Evolutionary conservation across 306 rosid genomes (phyloP).

Genomic region (Abrus pulchellus): DNA sequence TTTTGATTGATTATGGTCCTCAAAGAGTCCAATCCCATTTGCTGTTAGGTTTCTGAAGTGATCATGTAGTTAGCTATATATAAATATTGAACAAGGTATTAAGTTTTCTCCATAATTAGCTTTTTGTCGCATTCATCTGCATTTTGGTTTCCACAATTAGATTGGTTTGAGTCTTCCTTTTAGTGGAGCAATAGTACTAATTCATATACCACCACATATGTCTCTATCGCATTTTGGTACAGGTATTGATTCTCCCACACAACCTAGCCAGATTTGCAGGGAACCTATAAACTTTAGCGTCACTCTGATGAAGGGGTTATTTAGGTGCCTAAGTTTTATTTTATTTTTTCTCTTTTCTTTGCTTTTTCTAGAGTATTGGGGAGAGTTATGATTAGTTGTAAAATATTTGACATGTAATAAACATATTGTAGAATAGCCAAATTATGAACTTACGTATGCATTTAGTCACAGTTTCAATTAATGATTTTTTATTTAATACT

Average conservation of each 20-base stretch:
- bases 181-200: slow-evolving; percentile 43
- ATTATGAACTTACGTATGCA: too few species aligned
- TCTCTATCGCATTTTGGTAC: slow-evolving; percentile 41
- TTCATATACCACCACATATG: slow-evolving; percentile 40
- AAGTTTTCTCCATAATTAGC: background rate
- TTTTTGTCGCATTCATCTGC: slow-evolving; percentile 23
- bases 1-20: background rate
- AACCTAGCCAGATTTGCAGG: slow-evolving; percentile 31
- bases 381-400: too few species aligned
- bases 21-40: background rate
- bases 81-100: background rate
- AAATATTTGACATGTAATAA: too few species aligned
- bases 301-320: background rate
- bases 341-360: too few species aligned
- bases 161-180: slow-evolving; percentile 32
- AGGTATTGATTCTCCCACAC: slow-evolving; percentile 51
- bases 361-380: too few species aligned
- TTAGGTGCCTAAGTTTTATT: background rate
- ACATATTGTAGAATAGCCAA: too few species aligned
- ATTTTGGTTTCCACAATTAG: slow-evolving; percentile 4
- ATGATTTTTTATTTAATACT: too few species aligned
- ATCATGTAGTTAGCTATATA: background rate
- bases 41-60: background rate
- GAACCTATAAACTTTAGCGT: slow-evolving; percentile 39
- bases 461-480: too few species aligned